Conservation (phyloP, 1,284 basidiomycete genomes). For the Leccinum insigne region DNA sequence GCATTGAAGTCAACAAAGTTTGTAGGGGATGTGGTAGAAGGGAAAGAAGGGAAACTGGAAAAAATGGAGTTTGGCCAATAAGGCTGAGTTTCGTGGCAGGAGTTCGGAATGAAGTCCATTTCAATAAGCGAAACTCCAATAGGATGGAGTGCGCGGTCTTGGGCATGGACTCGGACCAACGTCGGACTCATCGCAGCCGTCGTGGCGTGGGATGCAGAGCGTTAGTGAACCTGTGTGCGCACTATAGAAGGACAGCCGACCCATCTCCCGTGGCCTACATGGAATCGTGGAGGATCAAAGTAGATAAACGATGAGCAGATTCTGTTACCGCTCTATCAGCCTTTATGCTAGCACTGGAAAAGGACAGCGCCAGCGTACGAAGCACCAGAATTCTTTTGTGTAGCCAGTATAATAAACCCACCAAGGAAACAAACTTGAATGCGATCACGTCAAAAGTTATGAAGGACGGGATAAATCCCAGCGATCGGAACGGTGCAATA, state of each 20-base stretch:
- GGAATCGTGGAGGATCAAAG: not conserved
- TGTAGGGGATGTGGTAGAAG: slow-evolving; percentile 73
- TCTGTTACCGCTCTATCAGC: not conserved
- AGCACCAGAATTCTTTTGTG: not conserved
- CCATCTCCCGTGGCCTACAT: not conserved
- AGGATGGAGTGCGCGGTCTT: too few relatives aligned
- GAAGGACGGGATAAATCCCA: not conserved
- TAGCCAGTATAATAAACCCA: not conserved
- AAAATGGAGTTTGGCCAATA: too few relatives aligned
- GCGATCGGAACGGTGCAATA: not conserved
- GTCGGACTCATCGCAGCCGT: too few relatives aligned
- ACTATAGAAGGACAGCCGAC: not conserved
- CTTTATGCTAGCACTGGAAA: too few relatives aligned
- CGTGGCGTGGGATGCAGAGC: too few relatives aligned
- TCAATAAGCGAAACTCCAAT: too few relatives aligned
- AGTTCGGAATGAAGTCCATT: too few relatives aligned
- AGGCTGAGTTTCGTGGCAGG: too few relatives aligned
- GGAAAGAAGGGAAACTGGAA: slow-evolving; percentile 65
- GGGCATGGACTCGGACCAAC: too few relatives aligned
- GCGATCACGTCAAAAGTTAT: not conserved
- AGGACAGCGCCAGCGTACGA: too few relatives aligned
- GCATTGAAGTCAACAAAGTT: slow-evolving; percentile 83
- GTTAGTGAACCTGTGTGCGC: not conserved
- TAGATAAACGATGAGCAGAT: not conserved
- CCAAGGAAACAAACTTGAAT: not conserved